Percentiles rank a stretch among this genome's conserved stretches.
phyloP scores from a whole-genome alignment of 768 basidiomycete genomes.

The Chlorophyllum brunneum region DNA sequence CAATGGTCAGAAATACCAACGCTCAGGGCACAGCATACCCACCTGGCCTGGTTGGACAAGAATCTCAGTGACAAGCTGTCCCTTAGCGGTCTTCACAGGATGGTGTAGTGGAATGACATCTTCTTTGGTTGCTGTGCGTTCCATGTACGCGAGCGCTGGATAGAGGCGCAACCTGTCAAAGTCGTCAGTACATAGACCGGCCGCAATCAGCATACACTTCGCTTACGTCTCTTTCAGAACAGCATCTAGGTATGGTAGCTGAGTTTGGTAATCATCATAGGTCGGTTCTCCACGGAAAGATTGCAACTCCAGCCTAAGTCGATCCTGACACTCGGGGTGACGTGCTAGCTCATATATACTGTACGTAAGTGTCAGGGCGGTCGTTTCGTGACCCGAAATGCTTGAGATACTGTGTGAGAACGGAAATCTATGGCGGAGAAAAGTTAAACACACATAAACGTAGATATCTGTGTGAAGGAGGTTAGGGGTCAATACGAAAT shows the following conservation, averaged over 20 bases:
- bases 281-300: slow-evolving; percentile 24
- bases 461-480: slow-evolving; percentile 22
- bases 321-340: slow-evolving; percentile 29
- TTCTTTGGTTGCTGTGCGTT: slow-evolving; percentile 35
- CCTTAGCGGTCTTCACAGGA: slow-evolving; percentile 19
- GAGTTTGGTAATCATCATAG: slow-evolving; percentile 32
- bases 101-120: slow-evolving; percentile 38
- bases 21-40: background rate
- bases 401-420: slow-evolving; percentile 13
- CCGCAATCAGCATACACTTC: background rate
- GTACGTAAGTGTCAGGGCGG: slow-evolving; percentile 31
- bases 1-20: background rate
- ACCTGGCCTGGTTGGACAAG: background rate
- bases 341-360: slow-evolving; percentile 36
- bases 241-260: slow-evolving; percentile 36
- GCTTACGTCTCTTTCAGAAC: slow-evolving; percentile 37
- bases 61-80: background rate
- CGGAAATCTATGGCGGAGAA: background rate
- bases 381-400: slow-evolving; percentile 42
- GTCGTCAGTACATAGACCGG: background rate
- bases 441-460: slow-evolving; percentile 25
- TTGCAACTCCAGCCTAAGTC: slow-evolving; percentile 36
- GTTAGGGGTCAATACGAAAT: no score
- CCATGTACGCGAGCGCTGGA: slow-evolving; percentile 35
- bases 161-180: slow-evolving; percentile 34